Evolutionary conservation across 2,329 filamentous ascomycete genomes (phyloP).

Genomic region (Colletotrichum sojae): DNA sequence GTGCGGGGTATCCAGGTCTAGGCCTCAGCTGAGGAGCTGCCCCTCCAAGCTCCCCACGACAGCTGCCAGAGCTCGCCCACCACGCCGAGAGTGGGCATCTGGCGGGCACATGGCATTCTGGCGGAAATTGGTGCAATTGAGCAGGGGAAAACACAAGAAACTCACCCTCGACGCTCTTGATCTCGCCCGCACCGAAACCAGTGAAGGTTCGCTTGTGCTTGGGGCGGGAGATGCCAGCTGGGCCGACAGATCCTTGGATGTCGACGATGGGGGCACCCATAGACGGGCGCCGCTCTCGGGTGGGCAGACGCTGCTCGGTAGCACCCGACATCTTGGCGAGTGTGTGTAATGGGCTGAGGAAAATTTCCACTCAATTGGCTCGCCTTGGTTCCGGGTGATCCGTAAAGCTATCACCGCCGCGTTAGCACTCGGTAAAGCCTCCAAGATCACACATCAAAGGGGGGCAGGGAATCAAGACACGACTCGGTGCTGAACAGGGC

Average conservation of each 20-base stretch:
- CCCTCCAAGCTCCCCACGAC: constrained; percentile 38
- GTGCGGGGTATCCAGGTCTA: constrained; percentile 46
- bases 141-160: constrained; percentile 7
- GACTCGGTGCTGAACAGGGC: constrained; percentile 12
- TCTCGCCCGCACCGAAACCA: constrained; percentile 90
- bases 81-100: not conserved
- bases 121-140: constrained; percentile 16
- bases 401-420: not conserved
- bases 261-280: constrained; percentile 87
- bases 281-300: constrained; percentile 85
- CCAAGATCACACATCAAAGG: not conserved
- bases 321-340: constrained; percentile 48
- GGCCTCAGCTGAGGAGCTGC: constrained; percentile 41
- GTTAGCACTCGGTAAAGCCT: constrained; percentile 6
- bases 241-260: constrained; percentile 88
- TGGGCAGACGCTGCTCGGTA: constrained; percentile 55
- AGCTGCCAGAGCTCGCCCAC: constrained; percentile 34
- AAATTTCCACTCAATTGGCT: constrained; percentile 20
- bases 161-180: constrained; percentile 92
- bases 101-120: constrained; percentile 11
- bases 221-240: constrained; percentile 85
- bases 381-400: constrained; percentile 1
- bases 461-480: constrained; percentile 11
- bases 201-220: constrained; percentile 99
- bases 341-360: not conserved